These are phyloP conservation scores for Flaveria ramosissima DNA, from an alignment of 129 eudicot genomes.

Conservation along the genomic window DNA sequence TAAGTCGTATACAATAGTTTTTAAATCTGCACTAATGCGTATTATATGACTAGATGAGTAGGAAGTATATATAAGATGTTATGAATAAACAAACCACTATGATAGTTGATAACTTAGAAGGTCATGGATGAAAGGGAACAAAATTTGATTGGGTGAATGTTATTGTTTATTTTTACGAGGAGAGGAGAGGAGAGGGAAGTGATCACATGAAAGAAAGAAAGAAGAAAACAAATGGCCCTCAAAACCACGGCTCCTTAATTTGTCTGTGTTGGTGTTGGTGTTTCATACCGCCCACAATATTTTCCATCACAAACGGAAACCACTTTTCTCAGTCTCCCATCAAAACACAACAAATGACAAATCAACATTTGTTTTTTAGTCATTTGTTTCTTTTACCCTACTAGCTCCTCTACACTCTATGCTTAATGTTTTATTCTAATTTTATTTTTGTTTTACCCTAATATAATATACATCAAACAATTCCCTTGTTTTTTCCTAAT, in stretches of 20 bases:
- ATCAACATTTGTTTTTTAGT: background rate
- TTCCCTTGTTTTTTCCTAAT: background rate
- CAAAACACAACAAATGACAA: conserved; percentile 2
- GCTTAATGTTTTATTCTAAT: background rate
- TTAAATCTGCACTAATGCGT: too few relatives aligned
- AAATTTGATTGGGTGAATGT: background rate
- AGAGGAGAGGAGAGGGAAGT: too few relatives aligned
- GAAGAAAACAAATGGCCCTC: conserved; percentile 22
- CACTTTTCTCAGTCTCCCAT: background rate
- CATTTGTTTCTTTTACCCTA: conserved; percentile 9
- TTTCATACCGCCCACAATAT: conserved; percentile 25
- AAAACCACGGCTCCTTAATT: conserved; percentile 29
- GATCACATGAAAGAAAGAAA: conserved; percentile 3
- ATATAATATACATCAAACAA: background rate
- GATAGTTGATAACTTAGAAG: too few relatives aligned
- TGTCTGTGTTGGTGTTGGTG: conserved; percentile 3
- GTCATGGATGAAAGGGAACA: too few relatives aligned
- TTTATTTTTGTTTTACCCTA: background rate
- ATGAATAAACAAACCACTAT: too few relatives aligned
- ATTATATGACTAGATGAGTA: too few relatives aligned
- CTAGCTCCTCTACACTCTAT: background rate
- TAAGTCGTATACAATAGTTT: too few relatives aligned
- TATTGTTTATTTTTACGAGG: background rate
- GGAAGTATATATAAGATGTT: too few relatives aligned
- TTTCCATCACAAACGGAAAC: background rate